A percentile compares a stretch with the other conserved stretches of the same genome.
Conservation (phyloP, 257 asterid genomes). For the Nicotiana benthamiana region DNA sequence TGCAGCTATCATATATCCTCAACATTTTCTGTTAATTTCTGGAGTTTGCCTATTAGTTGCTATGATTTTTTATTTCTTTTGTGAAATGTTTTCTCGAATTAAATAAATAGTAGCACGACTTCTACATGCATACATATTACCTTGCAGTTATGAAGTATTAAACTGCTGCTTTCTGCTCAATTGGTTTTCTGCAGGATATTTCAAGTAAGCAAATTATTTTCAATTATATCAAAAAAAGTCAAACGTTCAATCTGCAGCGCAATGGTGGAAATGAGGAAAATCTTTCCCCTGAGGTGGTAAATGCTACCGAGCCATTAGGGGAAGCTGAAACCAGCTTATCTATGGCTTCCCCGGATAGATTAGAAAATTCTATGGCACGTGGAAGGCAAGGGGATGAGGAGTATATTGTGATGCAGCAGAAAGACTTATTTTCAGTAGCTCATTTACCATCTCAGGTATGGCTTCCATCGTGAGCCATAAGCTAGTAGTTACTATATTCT, state of each 20-base stretch:
- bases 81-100: background rate
- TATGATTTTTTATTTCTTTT: background rate
- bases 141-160: background rate
- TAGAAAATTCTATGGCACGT: slow-evolving; percentile 18
- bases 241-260: slow-evolving; percentile 29
- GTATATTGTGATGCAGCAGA: slow-evolving; percentile 28
- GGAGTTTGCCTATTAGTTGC: background rate
- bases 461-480: slow-evolving; percentile 2
- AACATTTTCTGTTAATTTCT: background rate
- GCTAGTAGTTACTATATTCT: background rate
- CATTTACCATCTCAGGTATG: slow-evolving; percentile 82
- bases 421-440: slow-evolving; percentile 36
- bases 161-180: background rate
- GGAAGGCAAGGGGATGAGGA: slow-evolving; percentile 11
- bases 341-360: slow-evolving; percentile 25
- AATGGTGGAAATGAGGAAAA: slow-evolving; percentile 34
- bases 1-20: background rate
- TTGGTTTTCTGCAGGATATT: slow-evolving; percentile 29
- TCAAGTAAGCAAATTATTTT: slow-evolving; percentile 6
- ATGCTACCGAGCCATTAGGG: slow-evolving; percentile 29
- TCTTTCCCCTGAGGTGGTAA: slow-evolving; percentile 56
- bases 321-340: slow-evolving; percentile 39
- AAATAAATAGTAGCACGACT: background rate
- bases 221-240: slow-evolving; percentile 29
- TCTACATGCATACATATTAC: background rate